Conservation (phyloP, 345 rosid genomes). For the Brassica rapa region DNA sequence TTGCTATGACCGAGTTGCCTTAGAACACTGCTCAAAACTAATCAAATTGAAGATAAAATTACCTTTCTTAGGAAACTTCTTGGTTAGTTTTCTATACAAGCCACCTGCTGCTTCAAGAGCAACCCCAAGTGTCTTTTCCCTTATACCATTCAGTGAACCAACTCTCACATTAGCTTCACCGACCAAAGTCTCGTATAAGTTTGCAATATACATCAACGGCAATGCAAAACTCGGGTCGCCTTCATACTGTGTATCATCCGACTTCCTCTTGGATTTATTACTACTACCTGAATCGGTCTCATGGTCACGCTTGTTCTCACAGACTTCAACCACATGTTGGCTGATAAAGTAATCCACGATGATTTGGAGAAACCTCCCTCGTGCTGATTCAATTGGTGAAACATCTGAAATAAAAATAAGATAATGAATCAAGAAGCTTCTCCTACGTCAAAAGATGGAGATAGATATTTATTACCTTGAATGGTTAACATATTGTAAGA, state of each 20-base stretch:
- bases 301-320: constrained; percentile 54
- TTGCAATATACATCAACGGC: constrained; percentile 94
- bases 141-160: constrained; percentile 71
- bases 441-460: background rate
- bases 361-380: constrained; percentile 77
- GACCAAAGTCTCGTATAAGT: constrained; percentile 79
- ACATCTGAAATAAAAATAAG: constrained; percentile 50
- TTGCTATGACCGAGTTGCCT: no score
- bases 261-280: constrained; percentile 62
- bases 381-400: constrained; percentile 80
- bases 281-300: constrained; percentile 44
- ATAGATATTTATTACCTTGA: constrained; percentile 54
- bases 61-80: constrained; percentile 95
- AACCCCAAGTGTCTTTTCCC: constrained; percentile 81
- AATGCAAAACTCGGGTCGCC: constrained; percentile 74
- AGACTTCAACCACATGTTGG: constrained; percentile 62
- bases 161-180: constrained; percentile 74
- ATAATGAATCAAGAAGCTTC: constrained; percentile 11
- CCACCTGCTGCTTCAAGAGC: constrained; percentile 98
- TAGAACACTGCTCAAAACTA: no score
- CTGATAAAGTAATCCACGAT: constrained; percentile 72
- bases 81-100: constrained; percentile 76
- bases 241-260: constrained; percentile 68
- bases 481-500: constrained; percentile 55
- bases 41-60: background rate